Evolutionary conservation across 2,329 filamentous ascomycete species (phyloP).

Genomic region (Capronia coronata): DNA sequence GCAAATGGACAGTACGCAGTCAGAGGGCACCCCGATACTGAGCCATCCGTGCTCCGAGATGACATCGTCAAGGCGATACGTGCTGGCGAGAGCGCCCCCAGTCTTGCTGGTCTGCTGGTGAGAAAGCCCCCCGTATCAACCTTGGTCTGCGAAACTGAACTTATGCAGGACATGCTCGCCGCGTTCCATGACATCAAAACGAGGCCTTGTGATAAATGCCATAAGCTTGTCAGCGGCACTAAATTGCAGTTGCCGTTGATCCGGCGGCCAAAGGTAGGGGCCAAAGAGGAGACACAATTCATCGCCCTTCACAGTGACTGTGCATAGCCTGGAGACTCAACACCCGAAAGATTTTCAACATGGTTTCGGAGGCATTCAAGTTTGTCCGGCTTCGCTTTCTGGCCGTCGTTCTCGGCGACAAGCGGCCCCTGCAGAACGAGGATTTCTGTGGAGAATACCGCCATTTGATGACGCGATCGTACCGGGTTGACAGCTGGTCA

Average conservation of each 20-base stretch:
- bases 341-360: no score
- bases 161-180: constrained; percentile 37
- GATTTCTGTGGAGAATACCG: no score
- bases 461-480: no score
- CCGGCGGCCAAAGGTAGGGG: constrained; percentile 29
- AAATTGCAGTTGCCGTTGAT: constrained; percentile 37
- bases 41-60: constrained; percentile 33
- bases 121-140: constrained; percentile 31
- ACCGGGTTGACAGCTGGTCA: no score
- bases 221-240: constrained; percentile 34
- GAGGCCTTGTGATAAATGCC: constrained; percentile 37
- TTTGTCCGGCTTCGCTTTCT: no score
- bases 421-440: no score
- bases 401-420: no score
- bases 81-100: constrained; percentile 32
- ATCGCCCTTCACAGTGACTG: constrained; percentile 20
- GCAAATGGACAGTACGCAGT: constrained; percentile 34
- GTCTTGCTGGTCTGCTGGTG: constrained; percentile 38
- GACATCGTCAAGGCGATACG: constrained; percentile 31
- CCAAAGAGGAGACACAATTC: constrained; percentile 16
- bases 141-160: constrained; percentile 7
- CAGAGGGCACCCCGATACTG: constrained; percentile 27
- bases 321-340: constrained; percentile 1
- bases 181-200: constrained; percentile 39
- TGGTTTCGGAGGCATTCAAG: no score